phyloP scores from a whole-genome alignment of 2,329 filamentous ascomycete species.

The Sarocladium strictum region DNA sequence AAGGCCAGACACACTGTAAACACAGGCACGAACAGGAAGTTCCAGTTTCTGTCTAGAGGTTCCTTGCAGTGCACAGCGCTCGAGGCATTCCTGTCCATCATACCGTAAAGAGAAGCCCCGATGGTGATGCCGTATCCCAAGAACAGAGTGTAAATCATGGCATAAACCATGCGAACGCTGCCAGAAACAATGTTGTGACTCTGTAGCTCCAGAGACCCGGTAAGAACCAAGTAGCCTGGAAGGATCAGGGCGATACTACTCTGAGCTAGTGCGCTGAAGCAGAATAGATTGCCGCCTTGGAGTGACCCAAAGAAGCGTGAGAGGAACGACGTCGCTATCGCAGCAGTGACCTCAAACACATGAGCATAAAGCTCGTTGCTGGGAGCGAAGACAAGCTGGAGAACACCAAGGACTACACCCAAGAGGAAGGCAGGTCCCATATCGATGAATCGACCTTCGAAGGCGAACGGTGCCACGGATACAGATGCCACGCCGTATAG shows the following conservation, averaged over 20 bases:
- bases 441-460: constrained; percentile 70
- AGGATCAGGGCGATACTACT: constrained; percentile 72
- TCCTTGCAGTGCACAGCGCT: constrained; percentile 34
- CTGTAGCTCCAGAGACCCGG: constrained; percentile 58
- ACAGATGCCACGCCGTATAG: constrained; percentile 73
- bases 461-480: constrained; percentile 73
- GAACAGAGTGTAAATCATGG: constrained; percentile 69
- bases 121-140: constrained; percentile 70
- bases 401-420: constrained; percentile 64
- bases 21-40: constrained; percentile 67
- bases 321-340: constrained; percentile 62
- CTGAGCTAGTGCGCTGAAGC: constrained; percentile 66
- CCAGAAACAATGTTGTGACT: constrained; percentile 65
- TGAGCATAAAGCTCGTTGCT: constrained; percentile 63
- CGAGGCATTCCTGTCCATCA: constrained; percentile 51
- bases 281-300: constrained; percentile 51
- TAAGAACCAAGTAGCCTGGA: constrained; percentile 49
- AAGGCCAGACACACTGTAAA: constrained; percentile 72
- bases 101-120: constrained; percentile 59
- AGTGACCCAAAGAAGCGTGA: constrained; percentile 66
- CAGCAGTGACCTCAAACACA: constrained; percentile 47
- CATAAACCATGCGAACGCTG: constrained; percentile 69
- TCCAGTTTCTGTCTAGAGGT: constrained; percentile 39
- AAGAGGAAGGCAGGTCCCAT: constrained; percentile 71
- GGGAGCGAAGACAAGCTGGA: constrained; percentile 71